A percentile compares a stretch with the other conserved stretches of the same genome.
These are phyloP conservation scores for Teratosphaeria pseudoeucalypti DNA, from an alignment of 2,329 filamentous ascomycete genomes.

Conservation along the genomic window DNA sequence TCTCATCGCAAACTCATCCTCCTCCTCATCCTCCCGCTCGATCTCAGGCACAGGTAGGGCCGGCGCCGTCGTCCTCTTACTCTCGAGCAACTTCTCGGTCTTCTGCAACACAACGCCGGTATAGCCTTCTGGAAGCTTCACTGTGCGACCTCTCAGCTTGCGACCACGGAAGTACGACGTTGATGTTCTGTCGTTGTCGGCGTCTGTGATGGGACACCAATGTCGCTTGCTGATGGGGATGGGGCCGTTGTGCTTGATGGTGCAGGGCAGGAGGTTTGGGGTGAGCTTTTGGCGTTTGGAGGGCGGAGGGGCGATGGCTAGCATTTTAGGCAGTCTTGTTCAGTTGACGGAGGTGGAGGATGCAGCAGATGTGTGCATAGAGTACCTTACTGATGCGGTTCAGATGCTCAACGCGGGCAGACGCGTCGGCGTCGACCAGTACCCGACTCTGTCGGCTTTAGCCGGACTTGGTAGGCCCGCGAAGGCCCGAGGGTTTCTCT, in stretches of 20 bases:
- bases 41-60: background rate
- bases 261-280: constrained; percentile 69
- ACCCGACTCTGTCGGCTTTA: background rate
- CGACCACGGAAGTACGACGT: constrained; percentile 68
- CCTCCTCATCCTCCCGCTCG: background rate
- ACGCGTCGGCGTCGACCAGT: background rate
- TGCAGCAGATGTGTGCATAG: background rate
- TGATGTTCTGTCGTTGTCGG: constrained; percentile 1
- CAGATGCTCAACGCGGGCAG: background rate
- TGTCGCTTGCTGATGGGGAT: constrained; percentile 54
- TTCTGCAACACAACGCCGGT: constrained; percentile 30
- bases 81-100: constrained; percentile 8
- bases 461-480: background rate
- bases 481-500: background rate
- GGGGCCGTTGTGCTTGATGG: constrained; percentile 66
- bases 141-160: constrained; percentile 57
- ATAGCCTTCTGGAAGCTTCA: constrained; percentile 63
- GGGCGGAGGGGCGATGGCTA: constrained; percentile 29
- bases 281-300: constrained; percentile 31
- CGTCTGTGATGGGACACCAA: constrained; percentile 50
- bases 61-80: background rate
- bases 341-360: background rate
- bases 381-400: background rate
- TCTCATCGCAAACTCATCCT: constrained; percentile 22
- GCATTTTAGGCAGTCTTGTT: constrained; percentile 26